Evolutionary conservation across 2,329 filamentous ascomycete genomes (phyloP).

Genomic region (Colletotrichum echinochloae): DNA sequence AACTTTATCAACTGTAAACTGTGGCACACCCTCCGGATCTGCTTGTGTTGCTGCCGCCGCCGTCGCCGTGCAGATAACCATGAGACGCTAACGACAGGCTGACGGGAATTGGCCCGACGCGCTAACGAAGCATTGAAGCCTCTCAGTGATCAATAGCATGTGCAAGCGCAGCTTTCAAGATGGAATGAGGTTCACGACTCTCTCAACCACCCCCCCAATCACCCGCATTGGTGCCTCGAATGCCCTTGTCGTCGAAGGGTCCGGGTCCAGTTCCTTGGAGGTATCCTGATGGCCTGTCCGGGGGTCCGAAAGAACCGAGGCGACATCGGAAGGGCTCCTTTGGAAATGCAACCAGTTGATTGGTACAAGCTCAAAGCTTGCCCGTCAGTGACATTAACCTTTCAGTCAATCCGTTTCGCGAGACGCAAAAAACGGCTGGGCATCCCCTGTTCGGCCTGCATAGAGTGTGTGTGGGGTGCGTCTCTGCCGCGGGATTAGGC

Average conservation of each 20-base stretch:
- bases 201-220: conserved; percentile 31
- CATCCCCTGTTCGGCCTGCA: conserved; percentile 36
- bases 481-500: conserved; percentile 35
- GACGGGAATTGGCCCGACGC: conserved; percentile 2
- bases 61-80: conserved; percentile 10
- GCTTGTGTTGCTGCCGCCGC: not conserved
- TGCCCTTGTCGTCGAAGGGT: conserved; percentile 36
- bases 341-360: conserved; percentile 42
- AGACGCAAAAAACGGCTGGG: conserved; percentile 30
- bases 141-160: conserved; percentile 24
- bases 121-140: not conserved
- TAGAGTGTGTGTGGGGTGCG: conserved; percentile 39
- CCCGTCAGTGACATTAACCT: conserved; percentile 41
- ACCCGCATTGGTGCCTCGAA: conserved; percentile 35
- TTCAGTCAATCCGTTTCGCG: conserved; percentile 40
- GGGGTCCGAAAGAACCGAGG: conserved; percentile 31
- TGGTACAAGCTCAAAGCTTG: conserved; percentile 41
- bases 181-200: conserved; percentile 20
- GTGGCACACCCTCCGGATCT: not conserved
- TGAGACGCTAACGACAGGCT: conserved; percentile 4
- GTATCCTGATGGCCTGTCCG: conserved; percentile 29
- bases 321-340: conserved; percentile 42
- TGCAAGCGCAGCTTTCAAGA: conserved; percentile 28
- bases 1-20: not conserved
- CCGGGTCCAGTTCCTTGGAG: conserved; percentile 35